These are phyloP conservation scores for Colletotrichum gloeosporioides DNA, from an alignment of 2,329 filamentous ascomycete species.

Conservation along the genomic window DNA sequence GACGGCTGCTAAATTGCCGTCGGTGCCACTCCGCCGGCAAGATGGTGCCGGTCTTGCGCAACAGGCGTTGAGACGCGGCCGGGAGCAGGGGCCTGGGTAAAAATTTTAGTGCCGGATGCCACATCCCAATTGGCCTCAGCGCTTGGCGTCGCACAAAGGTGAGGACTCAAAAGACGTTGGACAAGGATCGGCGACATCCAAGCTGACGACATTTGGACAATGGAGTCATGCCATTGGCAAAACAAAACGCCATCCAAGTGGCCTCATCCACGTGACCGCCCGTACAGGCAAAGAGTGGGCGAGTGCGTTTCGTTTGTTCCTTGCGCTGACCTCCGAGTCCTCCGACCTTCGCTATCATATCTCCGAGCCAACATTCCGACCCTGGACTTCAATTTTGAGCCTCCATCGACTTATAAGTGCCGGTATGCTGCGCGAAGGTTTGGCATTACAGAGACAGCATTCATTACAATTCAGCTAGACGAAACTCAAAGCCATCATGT, in stretches of 20 bases:
- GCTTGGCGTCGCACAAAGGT: neutral
- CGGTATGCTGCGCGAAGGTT: neutral
- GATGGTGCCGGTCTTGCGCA: neutral
- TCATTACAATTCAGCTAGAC: neutral
- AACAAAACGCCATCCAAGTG: neutral
- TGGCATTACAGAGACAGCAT: neutral
- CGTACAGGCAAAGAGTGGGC: neutral
- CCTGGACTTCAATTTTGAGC: neutral
- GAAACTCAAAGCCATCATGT: neutral
- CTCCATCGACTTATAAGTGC: neutral
- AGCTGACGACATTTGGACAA: neutral
- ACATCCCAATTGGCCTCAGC: neutral
- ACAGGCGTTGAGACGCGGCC: neutral
- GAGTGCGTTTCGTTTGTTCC: neutral
- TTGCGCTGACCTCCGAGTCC: neutral
- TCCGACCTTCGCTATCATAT: conserved; percentile 6
- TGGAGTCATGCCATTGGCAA: neutral
- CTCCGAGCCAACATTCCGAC: conserved; percentile 2
- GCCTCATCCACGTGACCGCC: neutral
- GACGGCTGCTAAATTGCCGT: neutral
- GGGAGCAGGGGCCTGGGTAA: neutral
- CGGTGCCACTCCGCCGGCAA: neutral
- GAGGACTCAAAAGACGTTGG: neutral
- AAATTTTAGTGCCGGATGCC: neutral
- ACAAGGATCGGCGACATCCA: neutral